These are phyloP conservation scores for Kodamaea kaohsiungensis DNA, from an alignment of 805 yeast species.

Conservation along the genomic window DNA sequence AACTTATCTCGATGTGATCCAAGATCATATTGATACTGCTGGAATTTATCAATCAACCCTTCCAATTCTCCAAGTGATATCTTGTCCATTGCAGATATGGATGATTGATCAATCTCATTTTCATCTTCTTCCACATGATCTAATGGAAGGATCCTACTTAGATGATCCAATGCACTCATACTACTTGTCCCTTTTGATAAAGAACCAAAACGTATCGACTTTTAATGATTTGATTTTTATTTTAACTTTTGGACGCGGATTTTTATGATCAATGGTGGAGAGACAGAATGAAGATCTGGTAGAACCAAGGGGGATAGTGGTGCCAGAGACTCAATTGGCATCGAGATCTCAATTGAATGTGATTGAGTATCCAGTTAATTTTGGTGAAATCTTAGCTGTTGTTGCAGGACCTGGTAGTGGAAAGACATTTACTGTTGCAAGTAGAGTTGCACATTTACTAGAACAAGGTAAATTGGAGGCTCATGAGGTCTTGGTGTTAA, in stretches of 20 bases:
- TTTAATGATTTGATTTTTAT: neutral
- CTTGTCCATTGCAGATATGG: neutral
- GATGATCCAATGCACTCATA: slow-evolving; percentile 16
- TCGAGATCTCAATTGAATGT: slow-evolving; percentile 43
- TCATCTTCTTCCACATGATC: neutral
- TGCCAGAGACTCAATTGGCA: neutral
- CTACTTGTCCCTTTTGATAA: neutral
- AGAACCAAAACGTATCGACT: too few relatives aligned
- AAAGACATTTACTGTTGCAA: slow-evolving; percentile 60
- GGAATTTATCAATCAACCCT: slow-evolving; percentile 9
- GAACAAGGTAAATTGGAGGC: slow-evolving; percentile 42
- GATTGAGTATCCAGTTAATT: slow-evolving; percentile 41
- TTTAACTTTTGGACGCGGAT: neutral
- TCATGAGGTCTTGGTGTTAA: slow-evolving; percentile 56
- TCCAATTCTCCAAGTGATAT: slow-evolving; percentile 1
- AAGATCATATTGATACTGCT: slow-evolving; percentile 17
- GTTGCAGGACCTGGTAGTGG: slow-evolving; percentile 79
- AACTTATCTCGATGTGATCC: slow-evolving; percentile 35
- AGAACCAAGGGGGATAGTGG: neutral
- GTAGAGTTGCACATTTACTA: slow-evolving; percentile 52
- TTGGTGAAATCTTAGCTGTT: slow-evolving; percentile 47
- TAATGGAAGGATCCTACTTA: slow-evolving; percentile 14
- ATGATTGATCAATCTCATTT: neutral
- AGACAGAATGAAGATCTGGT: neutral
- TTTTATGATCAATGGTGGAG: neutral